A percentile compares a stretch with the other conserved stretches of the same genome.
Evolutionary conservation across 495 filamentous ascomycete genomes (phyloP).

Genomic region (Collariella sp.): DNA sequence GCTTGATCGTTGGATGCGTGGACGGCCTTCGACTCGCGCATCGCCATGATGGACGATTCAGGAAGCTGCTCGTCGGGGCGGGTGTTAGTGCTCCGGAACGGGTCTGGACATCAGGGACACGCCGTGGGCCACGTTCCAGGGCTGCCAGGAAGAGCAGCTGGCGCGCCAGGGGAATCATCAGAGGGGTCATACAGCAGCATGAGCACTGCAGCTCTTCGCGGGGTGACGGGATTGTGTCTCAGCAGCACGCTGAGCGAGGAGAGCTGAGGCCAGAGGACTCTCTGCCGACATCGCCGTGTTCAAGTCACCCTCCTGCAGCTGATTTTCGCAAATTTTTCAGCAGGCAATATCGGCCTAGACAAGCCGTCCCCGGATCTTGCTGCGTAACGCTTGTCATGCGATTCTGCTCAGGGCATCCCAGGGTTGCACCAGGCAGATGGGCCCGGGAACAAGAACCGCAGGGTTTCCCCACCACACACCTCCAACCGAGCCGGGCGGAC

Average conservation of each 20-base stretch:
- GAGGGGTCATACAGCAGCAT: background rate
- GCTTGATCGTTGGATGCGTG: background rate
- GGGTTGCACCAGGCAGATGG: conserved; percentile 5
- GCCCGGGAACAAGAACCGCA: background rate
- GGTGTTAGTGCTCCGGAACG: background rate
- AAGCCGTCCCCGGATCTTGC: conserved; percentile 1
- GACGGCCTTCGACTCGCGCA: background rate
- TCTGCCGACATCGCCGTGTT: conserved; percentile 1
- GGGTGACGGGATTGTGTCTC: background rate
- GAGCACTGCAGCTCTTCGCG: background rate
- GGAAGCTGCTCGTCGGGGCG: conserved; percentile 21
- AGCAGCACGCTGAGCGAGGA: background rate
- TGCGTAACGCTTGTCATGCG: background rate
- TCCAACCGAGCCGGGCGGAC: conserved; percentile 10
- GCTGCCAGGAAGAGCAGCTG: conserved; percentile 11
- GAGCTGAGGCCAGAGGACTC: background rate
- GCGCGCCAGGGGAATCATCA: background rate
- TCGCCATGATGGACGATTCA: conserved; percentile 17
- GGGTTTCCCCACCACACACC: background rate
- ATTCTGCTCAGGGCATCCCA: background rate
- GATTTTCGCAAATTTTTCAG: background rate
- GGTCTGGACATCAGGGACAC: background rate
- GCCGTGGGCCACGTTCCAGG: conserved; percentile 7
- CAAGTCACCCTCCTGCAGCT: background rate
- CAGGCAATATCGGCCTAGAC: conserved; percentile 1